These are phyloP conservation scores for Coniochaeta sp. DNA, from an alignment of 2,329 filamentous ascomycete genomes.

Conservation along the genomic window DNA sequence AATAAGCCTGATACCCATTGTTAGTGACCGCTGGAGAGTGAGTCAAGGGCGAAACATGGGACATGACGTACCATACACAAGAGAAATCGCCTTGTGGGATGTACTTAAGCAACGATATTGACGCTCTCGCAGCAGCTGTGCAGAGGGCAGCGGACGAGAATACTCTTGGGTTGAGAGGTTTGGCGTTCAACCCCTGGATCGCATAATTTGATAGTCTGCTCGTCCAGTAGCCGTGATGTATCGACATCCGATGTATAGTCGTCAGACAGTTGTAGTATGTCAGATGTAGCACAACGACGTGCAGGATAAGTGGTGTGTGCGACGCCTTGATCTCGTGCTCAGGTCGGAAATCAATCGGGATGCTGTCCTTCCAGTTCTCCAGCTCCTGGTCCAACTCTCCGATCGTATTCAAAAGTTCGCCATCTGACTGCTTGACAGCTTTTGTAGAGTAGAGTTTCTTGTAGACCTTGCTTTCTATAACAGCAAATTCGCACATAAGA, in stretches of 20 bases:
- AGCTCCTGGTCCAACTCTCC: conserved; percentile 84
- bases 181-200: conserved; percentile 85
- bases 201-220: conserved; percentile 91
- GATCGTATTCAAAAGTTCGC: conserved; percentile 89
- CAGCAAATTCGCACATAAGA: conserved; percentile 82
- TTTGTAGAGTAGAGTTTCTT: conserved; percentile 88
- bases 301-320: conserved; percentile 87
- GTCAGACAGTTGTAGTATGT: conserved; percentile 97
- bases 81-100: conserved; percentile 91
- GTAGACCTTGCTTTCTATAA: conserved; percentile 92
- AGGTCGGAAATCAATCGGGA: conserved; percentile 92
- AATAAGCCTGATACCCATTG: conserved; percentile 57
- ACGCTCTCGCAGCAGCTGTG: conserved; percentile 85
- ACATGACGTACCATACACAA: conserved; percentile 73
- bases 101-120: conserved; percentile 90
- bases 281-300: conserved; percentile 91
- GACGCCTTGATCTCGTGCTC: conserved; percentile 93
- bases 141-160: conserved; percentile 92
- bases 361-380: conserved; percentile 93
- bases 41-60: neutral
- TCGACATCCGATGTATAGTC: conserved; percentile 96
- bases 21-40: conserved; percentile 6
- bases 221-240: conserved; percentile 97
- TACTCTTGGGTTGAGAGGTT: conserved; percentile 84
- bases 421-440: conserved; percentile 84